These are phyloP conservation scores for Boletus fagicola DNA, from an alignment of 768 basidiomycete species.

Conservation along the genomic window DNA sequence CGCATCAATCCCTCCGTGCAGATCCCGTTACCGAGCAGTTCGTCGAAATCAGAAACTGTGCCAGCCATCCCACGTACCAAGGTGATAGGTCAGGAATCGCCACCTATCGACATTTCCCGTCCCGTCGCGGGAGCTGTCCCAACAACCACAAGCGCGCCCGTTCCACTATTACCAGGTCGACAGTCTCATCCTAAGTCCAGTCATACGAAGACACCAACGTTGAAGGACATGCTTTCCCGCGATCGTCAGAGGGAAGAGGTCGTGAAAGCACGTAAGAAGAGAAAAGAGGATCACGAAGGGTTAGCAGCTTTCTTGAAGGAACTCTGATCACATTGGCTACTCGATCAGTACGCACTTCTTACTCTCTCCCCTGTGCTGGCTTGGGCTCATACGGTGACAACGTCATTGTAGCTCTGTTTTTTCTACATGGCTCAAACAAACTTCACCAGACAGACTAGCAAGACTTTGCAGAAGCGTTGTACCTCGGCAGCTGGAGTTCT, in stretches of 20 bases:
- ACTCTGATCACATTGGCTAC: slow-evolving; percentile 9
- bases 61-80: neutral
- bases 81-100: neutral
- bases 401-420: neutral
- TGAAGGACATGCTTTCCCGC: slow-evolving; percentile 64
- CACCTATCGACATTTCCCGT: neutral
- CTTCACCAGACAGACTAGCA: neutral
- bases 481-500: neutral
- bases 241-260: slow-evolving; percentile 49
- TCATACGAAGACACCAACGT: slow-evolving; percentile 38
- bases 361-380: neutral
- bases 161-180: slow-evolving; percentile 2
- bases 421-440: no score
- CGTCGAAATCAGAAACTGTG: neutral
- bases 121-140: neutral
- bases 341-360: neutral
- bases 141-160: neutral
- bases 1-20: neutral
- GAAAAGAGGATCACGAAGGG: slow-evolving; percentile 33
- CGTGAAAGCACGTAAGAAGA: slow-evolving; percentile 20
- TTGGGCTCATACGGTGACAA: neutral
- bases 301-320: slow-evolving; percentile 50
- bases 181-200: slow-evolving; percentile 43
- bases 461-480: neutral
- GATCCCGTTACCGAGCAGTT: neutral